Evolutionary conservation across 2,329 filamentous ascomycete genomes (phyloP).

Genomic region (Arthrobotrys iridis): DNA sequence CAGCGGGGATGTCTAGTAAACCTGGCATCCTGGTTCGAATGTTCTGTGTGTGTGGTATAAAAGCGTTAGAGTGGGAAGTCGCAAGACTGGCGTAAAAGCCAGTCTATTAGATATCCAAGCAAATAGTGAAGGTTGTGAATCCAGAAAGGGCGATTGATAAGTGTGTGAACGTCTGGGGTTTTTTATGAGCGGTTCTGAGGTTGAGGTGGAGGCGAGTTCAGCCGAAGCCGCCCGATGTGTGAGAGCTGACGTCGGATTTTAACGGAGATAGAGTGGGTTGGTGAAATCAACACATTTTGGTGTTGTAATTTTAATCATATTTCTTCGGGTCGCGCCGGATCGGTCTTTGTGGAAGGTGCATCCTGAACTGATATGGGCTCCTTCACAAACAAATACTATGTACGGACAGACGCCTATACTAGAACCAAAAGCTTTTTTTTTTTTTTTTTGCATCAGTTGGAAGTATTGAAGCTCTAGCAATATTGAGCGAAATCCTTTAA

Average conservation of each 20-base stretch:
- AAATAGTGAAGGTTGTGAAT: neutral
- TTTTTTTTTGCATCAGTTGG: no score
- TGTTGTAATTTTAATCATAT: neutral
- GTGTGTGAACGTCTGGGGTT: neutral
- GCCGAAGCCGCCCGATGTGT: slow-evolving; percentile 40
- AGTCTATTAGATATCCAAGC: neutral
- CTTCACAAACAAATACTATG: no score
- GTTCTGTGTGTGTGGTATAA: neutral
- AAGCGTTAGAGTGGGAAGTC: neutral
- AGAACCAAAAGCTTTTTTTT: no score
- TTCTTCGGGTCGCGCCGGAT: no score
- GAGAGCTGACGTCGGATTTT: slow-evolving; percentile 31
- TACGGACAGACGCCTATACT: no score
- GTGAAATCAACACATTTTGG: slow-evolving; percentile 4
- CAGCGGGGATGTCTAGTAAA: slow-evolving; percentile 54
- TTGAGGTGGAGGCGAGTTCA: neutral
- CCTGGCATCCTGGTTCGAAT: slow-evolving; percentile 19
- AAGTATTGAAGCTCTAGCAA: no score
- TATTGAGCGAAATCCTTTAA: no score
- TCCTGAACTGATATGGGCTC: no score
- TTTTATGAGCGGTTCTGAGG: neutral
- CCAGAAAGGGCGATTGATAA: neutral
- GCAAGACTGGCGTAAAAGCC: neutral
- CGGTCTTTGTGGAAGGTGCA: no score
- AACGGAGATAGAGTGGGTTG: neutral